These are phyloP conservation scores for Mortierella sp. DNA, from an alignment of 371 early-diverging fungal genomes.

Conservation along the genomic window DNA sequence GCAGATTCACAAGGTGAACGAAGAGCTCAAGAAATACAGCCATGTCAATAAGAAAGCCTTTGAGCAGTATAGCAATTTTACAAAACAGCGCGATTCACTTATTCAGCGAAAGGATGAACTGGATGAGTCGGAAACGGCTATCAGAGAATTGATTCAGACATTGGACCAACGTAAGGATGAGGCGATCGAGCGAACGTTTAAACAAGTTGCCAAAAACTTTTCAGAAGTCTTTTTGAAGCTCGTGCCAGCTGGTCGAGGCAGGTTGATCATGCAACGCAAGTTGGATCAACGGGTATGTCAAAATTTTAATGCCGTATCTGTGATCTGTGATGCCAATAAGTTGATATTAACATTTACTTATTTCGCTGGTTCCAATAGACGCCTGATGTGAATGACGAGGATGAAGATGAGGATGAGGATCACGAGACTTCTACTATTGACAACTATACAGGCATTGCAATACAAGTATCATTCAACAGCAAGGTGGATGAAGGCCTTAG, in stretches of 20 bases:
- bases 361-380: slow-evolving; percentile 14
- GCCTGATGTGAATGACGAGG: slow-evolving; percentile 58
- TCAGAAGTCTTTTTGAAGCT: slow-evolving; percentile 90
- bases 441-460: slow-evolving; percentile 93
- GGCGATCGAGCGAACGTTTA: slow-evolving; percentile 96
- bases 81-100: slow-evolving; percentile 89
- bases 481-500: slow-evolving; percentile 90
- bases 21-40: slow-evolving; percentile 85
- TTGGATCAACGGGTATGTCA: slow-evolving; percentile 66
- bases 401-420: slow-evolving; percentile 63
- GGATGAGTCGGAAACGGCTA: slow-evolving; percentile 86
- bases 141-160: slow-evolving; percentile 86
- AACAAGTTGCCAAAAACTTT: slow-evolving; percentile 92
- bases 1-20: slow-evolving; percentile 86
- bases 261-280: slow-evolving; percentile 86
- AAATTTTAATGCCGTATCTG: no score
- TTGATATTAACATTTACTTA: not conserved
- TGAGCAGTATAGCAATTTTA: slow-evolving; percentile 96
- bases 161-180: slow-evolving; percentile 97
- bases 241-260: slow-evolving; percentile 91
- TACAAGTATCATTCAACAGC: slow-evolving; percentile 90
- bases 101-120: slow-evolving; percentile 87
- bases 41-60: slow-evolving; percentile 99
- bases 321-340: not conserved
- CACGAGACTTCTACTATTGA: slow-evolving; percentile 68